phyloP scores from a whole-genome alignment of 73 alveolate species.

The Urostyla sp. region DNA sequence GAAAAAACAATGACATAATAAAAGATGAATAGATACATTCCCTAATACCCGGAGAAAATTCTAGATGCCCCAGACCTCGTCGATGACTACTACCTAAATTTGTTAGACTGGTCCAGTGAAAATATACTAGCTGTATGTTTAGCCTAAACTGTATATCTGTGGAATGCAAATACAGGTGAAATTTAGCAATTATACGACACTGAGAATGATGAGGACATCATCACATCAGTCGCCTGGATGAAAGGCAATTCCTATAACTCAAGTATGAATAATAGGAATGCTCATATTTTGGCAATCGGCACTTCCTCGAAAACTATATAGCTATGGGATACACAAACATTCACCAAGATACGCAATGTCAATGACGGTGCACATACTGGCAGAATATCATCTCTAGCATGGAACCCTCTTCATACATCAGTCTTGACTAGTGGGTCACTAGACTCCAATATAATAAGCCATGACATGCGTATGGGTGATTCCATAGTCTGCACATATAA shows the following conservation, averaged over 20 bases:
- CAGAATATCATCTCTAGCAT: conserved; percentile 82
- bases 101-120: conserved; percentile 89
- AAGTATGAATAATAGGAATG: too few relatives aligned
- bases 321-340: conserved; percentile 83
- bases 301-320: conserved; percentile 72
- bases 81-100: conserved; percentile 91
- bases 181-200: conserved; percentile 71
- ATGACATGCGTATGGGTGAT: conserved; percentile 81
- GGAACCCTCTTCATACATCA: conserved; percentile 76
- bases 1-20: conserved; percentile 26
- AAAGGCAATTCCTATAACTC: too few relatives aligned
- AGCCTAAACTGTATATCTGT: conserved; percentile 80
- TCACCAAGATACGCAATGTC: conserved; percentile 70
- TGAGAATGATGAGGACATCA: conserved; percentile 71
- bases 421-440: conserved; percentile 82
- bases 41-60: conserved; percentile 85
- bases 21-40: conserved; percentile 64
- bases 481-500: conserved; percentile 71
- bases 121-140: conserved; percentile 90
- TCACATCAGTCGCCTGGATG: conserved; percentile 84
- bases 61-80: conserved; percentile 94
- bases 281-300: conserved; percentile 82
- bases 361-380: conserved; percentile 78
- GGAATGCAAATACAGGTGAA: conserved; percentile 79
- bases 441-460: conserved; percentile 79